Percentiles rank a stretch among this genome's conserved stretches.
These are phyloP conservation scores for Starmerella apicola DNA, from an alignment of 805 yeast species.

Conservation along the genomic window DNA sequence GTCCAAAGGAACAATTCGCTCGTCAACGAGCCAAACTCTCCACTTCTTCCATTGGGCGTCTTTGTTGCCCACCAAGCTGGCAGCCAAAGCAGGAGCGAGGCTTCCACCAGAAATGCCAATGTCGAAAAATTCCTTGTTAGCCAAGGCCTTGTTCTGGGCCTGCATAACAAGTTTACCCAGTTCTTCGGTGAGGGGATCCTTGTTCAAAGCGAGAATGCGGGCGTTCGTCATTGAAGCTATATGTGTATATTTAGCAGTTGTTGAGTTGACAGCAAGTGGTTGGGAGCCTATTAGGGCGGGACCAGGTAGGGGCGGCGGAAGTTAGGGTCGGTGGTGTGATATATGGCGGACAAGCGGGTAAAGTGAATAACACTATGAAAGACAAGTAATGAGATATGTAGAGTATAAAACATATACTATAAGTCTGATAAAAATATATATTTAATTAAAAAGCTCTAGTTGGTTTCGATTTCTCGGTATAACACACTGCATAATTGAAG, in stretches of 20 bases:
- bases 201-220: conserved; percentile 29
- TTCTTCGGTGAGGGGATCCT: conserved; percentile 48
- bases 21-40: conserved; percentile 77
- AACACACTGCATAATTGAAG: too few relatives aligned
- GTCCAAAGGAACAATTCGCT: conserved; percentile 71
- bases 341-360: too few relatives aligned
- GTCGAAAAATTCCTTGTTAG: conserved; percentile 37
- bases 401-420: too few relatives aligned
- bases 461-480: too few relatives aligned
- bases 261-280: background rate
- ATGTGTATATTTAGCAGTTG: background rate
- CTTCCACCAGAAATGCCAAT: conserved; percentile 90
- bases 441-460: too few relatives aligned
- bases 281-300: background rate
- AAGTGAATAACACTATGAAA: too few relatives aligned
- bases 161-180: conserved; percentile 53
- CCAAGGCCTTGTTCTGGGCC: conserved; percentile 50
- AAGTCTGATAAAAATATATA: too few relatives aligned
- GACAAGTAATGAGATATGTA: too few relatives aligned
- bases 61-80: conserved; percentile 51
- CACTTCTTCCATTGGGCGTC: conserved; percentile 27
- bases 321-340: too few relatives aligned
- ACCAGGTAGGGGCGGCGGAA: too few relatives aligned
- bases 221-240: conserved; percentile 8
- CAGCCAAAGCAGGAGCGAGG: conserved; percentile 53